phyloP scores from a whole-genome alignment of 192 early-diverging fungal genomes.

The Linderina pennispora region DNA sequence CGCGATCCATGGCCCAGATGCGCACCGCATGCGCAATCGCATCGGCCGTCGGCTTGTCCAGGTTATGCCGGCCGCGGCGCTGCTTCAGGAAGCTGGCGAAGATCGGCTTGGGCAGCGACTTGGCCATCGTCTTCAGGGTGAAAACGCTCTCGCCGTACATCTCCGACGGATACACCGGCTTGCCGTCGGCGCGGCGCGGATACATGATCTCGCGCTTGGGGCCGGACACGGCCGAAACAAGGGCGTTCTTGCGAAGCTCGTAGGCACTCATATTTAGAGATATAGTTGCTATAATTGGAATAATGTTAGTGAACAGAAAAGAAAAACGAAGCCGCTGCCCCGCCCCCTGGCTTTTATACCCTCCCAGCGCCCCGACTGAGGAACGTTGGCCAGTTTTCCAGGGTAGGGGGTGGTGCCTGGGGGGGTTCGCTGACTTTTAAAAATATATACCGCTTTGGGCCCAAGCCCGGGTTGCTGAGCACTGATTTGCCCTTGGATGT shows the following conservation, averaged over 20 bases:
- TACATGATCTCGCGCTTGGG: conserved; percentile 70
- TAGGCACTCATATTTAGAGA: conserved; percentile 32
- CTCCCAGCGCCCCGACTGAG: too few relatives aligned
- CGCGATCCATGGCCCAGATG: conserved; percentile 96
- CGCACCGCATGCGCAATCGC: conserved; percentile 98
- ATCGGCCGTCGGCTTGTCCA: conserved; percentile 94
- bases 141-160: conserved; percentile 95
- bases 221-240: conserved; percentile 58
- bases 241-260: conserved; percentile 51
- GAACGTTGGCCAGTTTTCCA: too few relatives aligned
- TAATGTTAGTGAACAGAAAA: too few relatives aligned
- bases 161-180: conserved; percentile 75
- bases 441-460: too few relatives aligned
- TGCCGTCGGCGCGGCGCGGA: conserved; percentile 66
- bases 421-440: too few relatives aligned
- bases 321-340: too few relatives aligned
- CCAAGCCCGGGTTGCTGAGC: too few relatives aligned
- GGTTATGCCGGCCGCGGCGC: conserved; percentile 77
- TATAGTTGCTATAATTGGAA: too few relatives aligned
- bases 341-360: too few relatives aligned
- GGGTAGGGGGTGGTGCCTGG: too few relatives aligned
- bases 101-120: conserved; percentile 91
- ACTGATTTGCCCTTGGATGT: too few relatives aligned
- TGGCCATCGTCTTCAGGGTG: conserved; percentile 81
- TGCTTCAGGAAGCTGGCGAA: conserved; percentile 91